A percentile compares a stretch with the other conserved stretches of the same genome.
phyloP scores from a whole-genome alignment of 2,329 filamentous ascomycete species.

The Anthostomella pinea region DNA sequence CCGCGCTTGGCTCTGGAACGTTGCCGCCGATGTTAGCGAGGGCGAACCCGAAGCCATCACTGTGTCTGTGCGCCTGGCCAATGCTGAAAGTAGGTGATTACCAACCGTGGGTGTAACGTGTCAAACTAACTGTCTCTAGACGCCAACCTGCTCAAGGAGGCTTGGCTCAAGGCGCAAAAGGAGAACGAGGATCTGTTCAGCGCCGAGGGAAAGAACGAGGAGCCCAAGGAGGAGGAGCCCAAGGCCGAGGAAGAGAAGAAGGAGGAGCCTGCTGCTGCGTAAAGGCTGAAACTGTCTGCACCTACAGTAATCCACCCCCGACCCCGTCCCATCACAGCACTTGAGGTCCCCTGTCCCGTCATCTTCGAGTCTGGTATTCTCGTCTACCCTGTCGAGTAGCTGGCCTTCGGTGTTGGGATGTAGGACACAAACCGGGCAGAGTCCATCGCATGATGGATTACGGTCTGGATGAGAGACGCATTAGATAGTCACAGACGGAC shows the following conservation, averaged over 20 bases:
- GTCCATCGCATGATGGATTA: constrained; percentile 19
- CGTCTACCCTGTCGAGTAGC: constrained; percentile 6
- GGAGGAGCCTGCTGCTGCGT: constrained; percentile 19
- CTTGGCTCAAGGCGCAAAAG: constrained; percentile 94
- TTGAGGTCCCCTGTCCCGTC: not conserved
- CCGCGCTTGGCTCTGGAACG: constrained; percentile 99
- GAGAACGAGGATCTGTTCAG: constrained; percentile 89
- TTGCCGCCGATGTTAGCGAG: constrained; percentile 95
- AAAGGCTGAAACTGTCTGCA: not conserved
- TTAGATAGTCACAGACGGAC: constrained; percentile 21
- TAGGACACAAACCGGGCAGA: constrained; percentile 12
- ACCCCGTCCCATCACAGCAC: not conserved
- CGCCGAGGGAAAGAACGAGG: constrained; percentile 27
- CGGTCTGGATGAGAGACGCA: constrained; percentile 19
- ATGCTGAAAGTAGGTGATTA: constrained; percentile 79
- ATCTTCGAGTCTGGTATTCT: too few species aligned
- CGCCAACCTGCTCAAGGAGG: constrained; percentile 95
- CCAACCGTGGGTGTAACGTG: not conserved
- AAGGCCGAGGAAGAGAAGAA: constrained; percentile 25
- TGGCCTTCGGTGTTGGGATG: constrained; percentile 12
- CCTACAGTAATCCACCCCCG: not conserved
- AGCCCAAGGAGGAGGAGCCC: constrained; percentile 27
- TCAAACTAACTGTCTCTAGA: constrained; percentile 53
- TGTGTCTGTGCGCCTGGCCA: constrained; percentile 94
- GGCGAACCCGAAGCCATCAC: constrained; percentile 95